Base-by-base conservation (phyloP, 164 flowering plant genomes). In the Chloranthus sessilifolius region DNA sequence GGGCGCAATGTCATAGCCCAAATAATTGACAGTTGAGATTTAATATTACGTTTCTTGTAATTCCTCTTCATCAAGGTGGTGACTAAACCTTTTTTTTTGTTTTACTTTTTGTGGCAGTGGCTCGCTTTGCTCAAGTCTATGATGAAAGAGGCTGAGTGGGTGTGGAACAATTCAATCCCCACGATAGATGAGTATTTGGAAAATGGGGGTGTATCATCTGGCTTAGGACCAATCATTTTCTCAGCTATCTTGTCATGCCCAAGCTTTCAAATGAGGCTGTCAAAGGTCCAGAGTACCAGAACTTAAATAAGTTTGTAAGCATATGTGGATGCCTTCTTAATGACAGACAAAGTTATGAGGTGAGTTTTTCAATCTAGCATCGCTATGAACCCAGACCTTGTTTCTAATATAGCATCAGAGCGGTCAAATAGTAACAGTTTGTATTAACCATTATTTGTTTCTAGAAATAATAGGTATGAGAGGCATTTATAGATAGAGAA, bases 21-120 rank as follows among this genome's bases (percentile, higher is more conserved):
- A 49, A 21, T 85, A 21, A 50, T 65, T 30, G 69, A 82, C 23
- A 78, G 49, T 95, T 91, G 58, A 79, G 88, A 58, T 42, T 27
- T 17, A 21, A 17, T 3, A 3, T 23, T 16, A 20, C 15, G 15
- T 47, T 29, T 21, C 5, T 21, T 19, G 21, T 16, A 5, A 42
- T 11, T 23, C 10, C 17, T 17, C 11, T 20, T 28, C 11, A 0
- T 21, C 5, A 35, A 19, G 26, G 14, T 4, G n/a, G 26, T 27
- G 19, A 43, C 20, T 7, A 28, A 33, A 24, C 1, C 36, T 2
- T 15, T 28, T 22, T 49, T n/a, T n/a, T n/a, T n/a, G n/a, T n/a
- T n/a, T n/a, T n/a, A n/a, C n/a, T 47, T 39, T 10, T 7, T 25
- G 16, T 47, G 20, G 34, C 63, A 69, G 70, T 69, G 74, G 70